phyloP scores from a whole-genome alignment of 2,329 filamentous ascomycete genomes.

The Ascochyta fabae region DNA sequence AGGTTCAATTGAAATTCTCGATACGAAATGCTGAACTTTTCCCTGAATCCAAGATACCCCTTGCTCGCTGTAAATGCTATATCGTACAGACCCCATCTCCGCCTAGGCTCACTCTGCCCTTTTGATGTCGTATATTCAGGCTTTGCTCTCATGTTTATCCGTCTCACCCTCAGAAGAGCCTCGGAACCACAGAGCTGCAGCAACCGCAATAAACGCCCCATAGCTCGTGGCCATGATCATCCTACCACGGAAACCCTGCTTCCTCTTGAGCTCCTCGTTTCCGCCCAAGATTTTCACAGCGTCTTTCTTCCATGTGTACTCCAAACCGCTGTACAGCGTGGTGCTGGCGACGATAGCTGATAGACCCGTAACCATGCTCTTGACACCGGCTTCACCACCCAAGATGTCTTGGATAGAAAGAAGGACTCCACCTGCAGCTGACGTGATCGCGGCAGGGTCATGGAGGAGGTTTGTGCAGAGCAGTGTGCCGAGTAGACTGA shows the following conservation, averaged over 20 bases:
- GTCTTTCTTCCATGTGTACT: conserved; percentile 89
- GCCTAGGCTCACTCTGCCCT: background rate
- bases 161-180: conserved; percentile 13
- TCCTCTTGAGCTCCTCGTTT: conserved; percentile 55
- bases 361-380: conserved; percentile 44
- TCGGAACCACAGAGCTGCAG: conserved; percentile 42
- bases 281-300: conserved; percentile 81
- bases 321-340: conserved; percentile 91
- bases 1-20: background rate
- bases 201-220: conserved; percentile 52
- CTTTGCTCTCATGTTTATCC: conserved; percentile 11
- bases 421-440: conserved; percentile 38
- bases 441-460: conserved; percentile 61
- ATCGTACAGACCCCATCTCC: background rate
- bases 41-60: background rate
- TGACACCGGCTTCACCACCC: conserved; percentile 45
- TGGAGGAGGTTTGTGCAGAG: conserved; percentile 79
- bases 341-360: conserved; percentile 87
- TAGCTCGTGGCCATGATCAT: conserved; percentile 57
- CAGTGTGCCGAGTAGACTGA: conserved; percentile 83
- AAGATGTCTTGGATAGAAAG: conserved; percentile 33
- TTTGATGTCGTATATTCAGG: background rate
- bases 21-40: background rate
- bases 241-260: conserved; percentile 55
- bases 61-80: background rate